phyloP scores from a whole-genome alignment of 129 eudicot genomes.

The Gnaphalium uliginosum region DNA sequence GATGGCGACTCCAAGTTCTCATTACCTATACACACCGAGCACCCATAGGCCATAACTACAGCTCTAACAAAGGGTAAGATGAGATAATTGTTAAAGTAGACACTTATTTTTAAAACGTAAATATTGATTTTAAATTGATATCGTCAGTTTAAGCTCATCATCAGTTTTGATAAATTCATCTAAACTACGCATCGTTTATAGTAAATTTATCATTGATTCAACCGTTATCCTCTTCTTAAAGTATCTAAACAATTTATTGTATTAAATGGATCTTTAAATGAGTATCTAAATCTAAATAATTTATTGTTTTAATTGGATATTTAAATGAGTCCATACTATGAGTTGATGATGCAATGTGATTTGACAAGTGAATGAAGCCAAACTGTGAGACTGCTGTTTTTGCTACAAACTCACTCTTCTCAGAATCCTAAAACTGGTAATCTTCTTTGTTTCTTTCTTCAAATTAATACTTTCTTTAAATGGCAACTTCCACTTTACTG shows the following conservation, averaged over 20 bases:
- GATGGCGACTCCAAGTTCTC: too few relatives aligned
- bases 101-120: too few relatives aligned
- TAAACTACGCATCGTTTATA: too few relatives aligned
- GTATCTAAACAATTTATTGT: not conserved
- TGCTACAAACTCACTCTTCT: conserved; percentile 53
- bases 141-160: too few relatives aligned
- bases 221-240: too few relatives aligned
- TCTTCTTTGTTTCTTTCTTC: conserved; percentile 31
- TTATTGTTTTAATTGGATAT: not conserved
- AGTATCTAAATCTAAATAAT: too few relatives aligned
- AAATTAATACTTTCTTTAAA: conserved; percentile 26
- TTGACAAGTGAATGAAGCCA: conserved; percentile 66
- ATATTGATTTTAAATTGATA: too few relatives aligned
- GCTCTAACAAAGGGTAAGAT: not conserved
- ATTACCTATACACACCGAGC: too few relatives aligned
- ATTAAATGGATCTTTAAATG: too few relatives aligned
- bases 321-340: not conserved
- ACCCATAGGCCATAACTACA: too few relatives aligned
- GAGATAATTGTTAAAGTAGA: not conserved
- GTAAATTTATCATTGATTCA: too few relatives aligned
- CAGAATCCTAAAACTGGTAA: conserved; percentile 45
- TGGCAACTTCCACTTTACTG: conserved; percentile 27
- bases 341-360: conserved; percentile 50
- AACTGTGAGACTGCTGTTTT: conserved; percentile 40
- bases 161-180: too few relatives aligned